These are phyloP conservation scores for Suillus occidentalis DNA, from an alignment of 768 basidiomycete genomes.

Conservation along the genomic window DNA sequence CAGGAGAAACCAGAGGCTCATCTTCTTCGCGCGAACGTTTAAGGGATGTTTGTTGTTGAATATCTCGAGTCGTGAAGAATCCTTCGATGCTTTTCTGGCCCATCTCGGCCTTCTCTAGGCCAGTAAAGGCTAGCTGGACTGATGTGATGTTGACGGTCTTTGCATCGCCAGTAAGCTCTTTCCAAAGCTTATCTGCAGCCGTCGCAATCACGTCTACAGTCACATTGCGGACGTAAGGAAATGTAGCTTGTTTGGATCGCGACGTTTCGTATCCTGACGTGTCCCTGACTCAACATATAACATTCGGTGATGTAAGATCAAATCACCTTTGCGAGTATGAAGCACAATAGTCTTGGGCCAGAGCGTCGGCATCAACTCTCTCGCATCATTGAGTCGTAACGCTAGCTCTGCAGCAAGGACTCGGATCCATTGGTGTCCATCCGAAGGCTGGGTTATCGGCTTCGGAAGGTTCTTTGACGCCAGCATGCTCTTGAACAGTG, in stretches of 20 bases:
- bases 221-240: conserved; percentile 77
- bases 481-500: conserved; percentile 87
- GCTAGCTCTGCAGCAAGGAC: conserved; percentile 91
- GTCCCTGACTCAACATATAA: conserved; percentile 6
- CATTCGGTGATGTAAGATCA: background rate
- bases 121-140: conserved; percentile 73
- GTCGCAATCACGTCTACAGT: conserved; percentile 75
- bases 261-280: conserved; percentile 59
- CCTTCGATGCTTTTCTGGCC: conserved; percentile 89
- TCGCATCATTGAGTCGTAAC: conserved; percentile 78
- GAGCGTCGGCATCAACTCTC: conserved; percentile 65
- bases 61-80: conserved; percentile 58
- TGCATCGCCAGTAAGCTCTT: conserved; percentile 70
- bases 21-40: conserved; percentile 43
- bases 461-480: conserved; percentile 93
- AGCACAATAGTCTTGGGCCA: conserved; percentile 95
- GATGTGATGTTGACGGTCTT: conserved; percentile 65
- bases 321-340: conserved; percentile 66
- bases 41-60: conserved; percentile 17
- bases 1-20: conserved; percentile 8
- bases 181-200: conserved; percentile 82
- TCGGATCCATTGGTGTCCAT: conserved; percentile 89
- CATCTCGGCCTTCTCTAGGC: conserved; percentile 68
- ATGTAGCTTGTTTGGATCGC: conserved; percentile 82
- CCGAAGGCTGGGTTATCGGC: conserved; percentile 67